phyloP scores from a whole-genome alignment of 768 basidiomycete genomes.

The Phanerochaete sordida region DNA sequence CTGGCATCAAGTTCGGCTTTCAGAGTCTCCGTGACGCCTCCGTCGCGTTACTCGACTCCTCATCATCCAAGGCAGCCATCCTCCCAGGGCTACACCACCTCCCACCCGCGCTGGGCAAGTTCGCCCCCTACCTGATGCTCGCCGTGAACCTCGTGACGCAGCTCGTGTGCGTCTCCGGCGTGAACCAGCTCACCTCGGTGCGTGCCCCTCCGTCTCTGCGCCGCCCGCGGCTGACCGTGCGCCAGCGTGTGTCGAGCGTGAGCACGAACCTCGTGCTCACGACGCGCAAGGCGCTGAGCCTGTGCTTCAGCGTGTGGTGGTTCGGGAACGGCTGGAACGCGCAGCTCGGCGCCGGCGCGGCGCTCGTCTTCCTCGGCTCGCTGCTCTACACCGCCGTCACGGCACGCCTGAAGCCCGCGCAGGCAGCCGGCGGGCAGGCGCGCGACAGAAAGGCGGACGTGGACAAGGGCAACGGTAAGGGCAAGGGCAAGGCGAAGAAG shows the following conservation, averaged over 20 bases:
- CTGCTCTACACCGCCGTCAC: constrained; percentile 40
- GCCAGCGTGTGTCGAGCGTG: constrained; percentile 69
- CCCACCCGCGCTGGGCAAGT: not conserved
- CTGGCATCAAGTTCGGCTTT: constrained; percentile 55
- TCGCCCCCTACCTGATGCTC: constrained; percentile 51
- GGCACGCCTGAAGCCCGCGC: not conserved
- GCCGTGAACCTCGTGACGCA: constrained; percentile 67
- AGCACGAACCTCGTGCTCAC: constrained; percentile 82
- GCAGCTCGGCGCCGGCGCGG: constrained; percentile 61
- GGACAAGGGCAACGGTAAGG: not conserved
- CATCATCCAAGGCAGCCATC: not conserved
- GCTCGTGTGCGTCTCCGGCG: constrained; percentile 78
- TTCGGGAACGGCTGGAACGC: constrained; percentile 72
- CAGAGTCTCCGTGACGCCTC: constrained; percentile 39
- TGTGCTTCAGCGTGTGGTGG: constrained; percentile 83
- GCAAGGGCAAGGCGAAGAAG: not conserved
- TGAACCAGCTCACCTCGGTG: constrained; percentile 78
- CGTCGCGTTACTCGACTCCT: constrained; percentile 15
- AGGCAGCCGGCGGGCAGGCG: too few species aligned
- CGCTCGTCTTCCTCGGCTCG: constrained; percentile 72
- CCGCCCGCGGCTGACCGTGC: not conserved
- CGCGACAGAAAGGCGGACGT: not conserved
- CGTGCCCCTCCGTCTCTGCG: constrained; percentile 20
- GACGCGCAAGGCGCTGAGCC: constrained; percentile 73
- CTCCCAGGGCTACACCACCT: not conserved